Conservation (phyloP, 2,329 filamentous ascomycete genomes). For the Cladosporium sp. region DNA sequence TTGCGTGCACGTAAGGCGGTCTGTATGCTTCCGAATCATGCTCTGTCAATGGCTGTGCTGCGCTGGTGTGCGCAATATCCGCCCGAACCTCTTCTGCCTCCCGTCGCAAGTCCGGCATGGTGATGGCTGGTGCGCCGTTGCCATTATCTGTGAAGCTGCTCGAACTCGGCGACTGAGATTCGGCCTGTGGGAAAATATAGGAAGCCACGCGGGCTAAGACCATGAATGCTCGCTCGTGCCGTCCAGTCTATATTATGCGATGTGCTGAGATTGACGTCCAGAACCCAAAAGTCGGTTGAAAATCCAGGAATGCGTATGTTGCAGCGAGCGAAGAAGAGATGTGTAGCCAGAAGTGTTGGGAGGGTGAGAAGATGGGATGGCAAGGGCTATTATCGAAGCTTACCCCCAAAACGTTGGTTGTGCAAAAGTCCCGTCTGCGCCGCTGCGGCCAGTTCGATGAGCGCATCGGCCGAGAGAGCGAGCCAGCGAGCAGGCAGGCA, state of each 20-base stretch:
- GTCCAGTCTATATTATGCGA: constrained; percentile 21
- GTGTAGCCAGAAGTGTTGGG: neutral
- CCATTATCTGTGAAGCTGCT: constrained; percentile 38
- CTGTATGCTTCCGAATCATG: constrained; percentile 40
- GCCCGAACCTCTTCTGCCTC: constrained; percentile 31
- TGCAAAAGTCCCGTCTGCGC: constrained; percentile 10
- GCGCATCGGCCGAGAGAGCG: neutral
- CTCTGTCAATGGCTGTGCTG: constrained; percentile 19
- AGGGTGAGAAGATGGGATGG: neutral
- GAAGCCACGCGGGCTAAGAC: constrained; percentile 48
- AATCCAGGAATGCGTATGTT: neutral
- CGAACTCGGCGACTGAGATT: constrained; percentile 21
- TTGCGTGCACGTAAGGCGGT: constrained; percentile 56
- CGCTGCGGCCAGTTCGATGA: neutral
- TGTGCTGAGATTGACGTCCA: neutral
- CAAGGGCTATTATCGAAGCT: neutral
- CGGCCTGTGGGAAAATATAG: constrained; percentile 36
- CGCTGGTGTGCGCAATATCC: constrained; percentile 23
- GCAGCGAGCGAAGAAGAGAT: neutral
- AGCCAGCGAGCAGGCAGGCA: neutral
- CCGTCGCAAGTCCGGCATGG: constrained; percentile 27
- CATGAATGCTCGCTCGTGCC: constrained; percentile 35
- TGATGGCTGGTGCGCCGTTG: constrained; percentile 11
- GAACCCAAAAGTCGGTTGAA: neutral
- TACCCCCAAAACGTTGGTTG: neutral